A percentile compares a stretch with the other conserved stretches of the same genome.
Conservation (phyloP, 2,329 filamentous ascomycete genomes). For the Coleophoma eucalyptorum region DNA sequence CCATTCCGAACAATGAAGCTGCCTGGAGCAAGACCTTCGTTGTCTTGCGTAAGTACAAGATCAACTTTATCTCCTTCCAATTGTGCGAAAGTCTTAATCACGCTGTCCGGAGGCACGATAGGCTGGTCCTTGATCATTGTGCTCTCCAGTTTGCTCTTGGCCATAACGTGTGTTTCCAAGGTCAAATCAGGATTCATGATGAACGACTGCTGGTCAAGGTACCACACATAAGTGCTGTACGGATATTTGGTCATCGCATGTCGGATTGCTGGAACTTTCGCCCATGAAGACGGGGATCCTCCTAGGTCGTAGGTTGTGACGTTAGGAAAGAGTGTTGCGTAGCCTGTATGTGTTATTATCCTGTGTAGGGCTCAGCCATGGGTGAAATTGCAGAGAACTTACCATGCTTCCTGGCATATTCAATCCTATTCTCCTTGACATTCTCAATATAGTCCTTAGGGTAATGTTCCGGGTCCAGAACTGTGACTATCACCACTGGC, state of each 20-base stretch:
- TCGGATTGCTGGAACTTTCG: constrained; percentile 78
- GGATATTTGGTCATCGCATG: constrained; percentile 83
- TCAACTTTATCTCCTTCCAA: constrained; percentile 76
- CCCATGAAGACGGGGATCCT: constrained; percentile 61
- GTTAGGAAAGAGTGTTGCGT: constrained; percentile 78
- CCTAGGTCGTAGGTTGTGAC: constrained; percentile 71
- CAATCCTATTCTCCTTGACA: constrained; percentile 76
- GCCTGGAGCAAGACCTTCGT: constrained; percentile 68
- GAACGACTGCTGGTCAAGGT: constrained; percentile 76
- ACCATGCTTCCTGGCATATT: constrained; percentile 88
- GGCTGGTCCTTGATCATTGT: constrained; percentile 83
- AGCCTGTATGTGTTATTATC: constrained; percentile 53
- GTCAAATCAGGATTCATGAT: constrained; percentile 79
- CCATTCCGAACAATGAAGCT: constrained; percentile 81
- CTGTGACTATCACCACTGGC: constrained; percentile 76
- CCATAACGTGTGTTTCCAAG: constrained; percentile 69
- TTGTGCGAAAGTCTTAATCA: constrained; percentile 90
- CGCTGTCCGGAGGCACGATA: constrained; percentile 90
- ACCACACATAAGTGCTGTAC: constrained; percentile 79
- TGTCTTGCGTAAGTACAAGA: constrained; percentile 80
- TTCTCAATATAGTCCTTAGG: constrained; percentile 65
- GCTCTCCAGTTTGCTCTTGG: constrained; percentile 61
- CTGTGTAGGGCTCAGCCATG: background rate
- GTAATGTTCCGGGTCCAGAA: constrained; percentile 65
- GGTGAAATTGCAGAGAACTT: constrained; percentile 27